phyloP scores from a whole-genome alignment of 164 flowering plant genomes.

The Kingdonia uniflora region DNA sequence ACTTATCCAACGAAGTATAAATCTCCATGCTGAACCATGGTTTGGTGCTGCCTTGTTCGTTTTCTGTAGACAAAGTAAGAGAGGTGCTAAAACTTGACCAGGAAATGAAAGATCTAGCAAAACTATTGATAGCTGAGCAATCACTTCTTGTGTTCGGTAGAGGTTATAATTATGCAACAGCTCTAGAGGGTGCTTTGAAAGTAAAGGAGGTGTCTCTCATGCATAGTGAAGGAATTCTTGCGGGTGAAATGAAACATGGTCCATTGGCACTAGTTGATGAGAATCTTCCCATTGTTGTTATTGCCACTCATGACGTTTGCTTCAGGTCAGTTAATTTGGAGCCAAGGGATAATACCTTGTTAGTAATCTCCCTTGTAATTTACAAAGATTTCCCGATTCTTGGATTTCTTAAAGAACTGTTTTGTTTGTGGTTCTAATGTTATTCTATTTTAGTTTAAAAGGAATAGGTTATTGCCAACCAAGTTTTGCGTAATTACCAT shows the following conservation, averaged over 20 bases:
- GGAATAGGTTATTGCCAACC: too few species aligned
- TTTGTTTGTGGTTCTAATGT: too few species aligned
- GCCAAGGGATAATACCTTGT: too few species aligned
- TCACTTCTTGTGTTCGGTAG: conserved; percentile 96
- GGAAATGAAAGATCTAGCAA: conserved; percentile 87
- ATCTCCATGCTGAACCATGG: not conserved
- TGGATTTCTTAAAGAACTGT: too few species aligned
- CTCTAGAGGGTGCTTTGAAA: conserved; percentile 93
- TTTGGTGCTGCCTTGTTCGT: not conserved
- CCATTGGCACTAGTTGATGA: conserved; percentile 98
- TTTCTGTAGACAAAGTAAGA: conserved; percentile 54
- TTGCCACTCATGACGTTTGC: conserved; percentile 89
- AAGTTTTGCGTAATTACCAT: too few species aligned
- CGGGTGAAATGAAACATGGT: conserved; percentile 99
- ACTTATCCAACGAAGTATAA: too few species aligned
- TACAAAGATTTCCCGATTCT: too few species aligned
- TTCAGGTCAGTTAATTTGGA: conserved; percentile 52
- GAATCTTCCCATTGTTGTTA: conserved; percentile 82
- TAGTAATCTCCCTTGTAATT: too few species aligned
- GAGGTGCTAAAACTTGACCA: conserved; percentile 82
- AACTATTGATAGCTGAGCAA: conserved; percentile 65
- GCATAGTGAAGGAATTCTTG: conserved; percentile 98
- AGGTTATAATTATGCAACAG: conserved; percentile 95
- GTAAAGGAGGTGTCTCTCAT: conserved; percentile 95
- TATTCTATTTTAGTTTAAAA: too few species aligned